Evolutionary conservation across 257 asterid genomes (phyloP).

Genomic region (Primulina eburnea): DNA sequence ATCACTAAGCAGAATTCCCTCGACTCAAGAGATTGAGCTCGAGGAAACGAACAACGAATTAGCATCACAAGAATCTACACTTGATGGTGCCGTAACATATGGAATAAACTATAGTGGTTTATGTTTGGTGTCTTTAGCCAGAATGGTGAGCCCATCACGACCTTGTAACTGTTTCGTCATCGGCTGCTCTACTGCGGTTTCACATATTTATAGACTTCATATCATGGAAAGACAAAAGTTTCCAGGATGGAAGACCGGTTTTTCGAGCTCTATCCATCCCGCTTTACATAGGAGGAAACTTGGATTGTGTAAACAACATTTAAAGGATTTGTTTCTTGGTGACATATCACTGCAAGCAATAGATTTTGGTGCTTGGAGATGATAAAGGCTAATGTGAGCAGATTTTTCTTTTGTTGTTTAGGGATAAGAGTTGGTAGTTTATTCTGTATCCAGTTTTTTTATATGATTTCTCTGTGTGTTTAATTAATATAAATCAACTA

Average conservation of each 20-base stretch:
- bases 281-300: constrained; percentile 66
- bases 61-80: constrained; percentile 26
- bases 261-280: constrained; percentile 72
- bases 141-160: constrained; percentile 62
- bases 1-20: constrained; percentile 62
- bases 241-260: constrained; percentile 96
- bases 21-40: constrained; percentile 57
- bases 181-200: constrained; percentile 60
- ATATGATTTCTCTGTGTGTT: no score
- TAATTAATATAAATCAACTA: no score
- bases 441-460: no score
- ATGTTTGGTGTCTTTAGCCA: constrained; percentile 65
- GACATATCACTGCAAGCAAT: constrained; percentile 51
- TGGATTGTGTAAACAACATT: constrained; percentile 74
- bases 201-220: constrained; percentile 65
- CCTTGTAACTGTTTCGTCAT: constrained; percentile 77
- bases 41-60: constrained; percentile 42
- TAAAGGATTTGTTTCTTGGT: constrained; percentile 71
- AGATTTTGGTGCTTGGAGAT: constrained; percentile 61
- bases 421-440: no score
- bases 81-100: constrained; percentile 47
- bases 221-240: constrained; percentile 90
- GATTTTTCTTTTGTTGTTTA: background rate
- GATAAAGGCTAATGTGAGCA: constrained; percentile 20
- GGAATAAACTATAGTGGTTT: constrained; percentile 64